Percentiles rank a stretch among this genome's conserved stretches.
These are phyloP conservation scores for Suhomyces bolitotheri DNA, from an alignment of 1,139 yeast species.

Conservation along the genomic window DNA sequence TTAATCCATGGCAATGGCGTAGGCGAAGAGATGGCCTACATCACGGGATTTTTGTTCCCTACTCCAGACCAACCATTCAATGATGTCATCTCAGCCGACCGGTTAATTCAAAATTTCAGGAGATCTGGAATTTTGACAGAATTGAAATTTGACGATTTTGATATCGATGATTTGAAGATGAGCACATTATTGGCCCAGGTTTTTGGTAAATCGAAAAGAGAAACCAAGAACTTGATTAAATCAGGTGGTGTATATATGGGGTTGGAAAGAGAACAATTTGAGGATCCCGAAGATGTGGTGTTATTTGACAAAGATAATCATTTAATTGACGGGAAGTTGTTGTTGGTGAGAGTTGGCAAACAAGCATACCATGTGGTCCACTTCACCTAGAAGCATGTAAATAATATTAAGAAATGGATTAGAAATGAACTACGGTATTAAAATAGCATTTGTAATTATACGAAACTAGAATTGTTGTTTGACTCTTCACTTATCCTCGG, in stretches of 20 bases:
- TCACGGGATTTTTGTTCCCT: slow-evolving; percentile 68
- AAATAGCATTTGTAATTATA: background rate
- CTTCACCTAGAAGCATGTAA: slow-evolving; percentile 20
- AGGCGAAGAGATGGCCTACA: slow-evolving; percentile 64
- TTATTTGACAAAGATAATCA: slow-evolving; percentile 47
- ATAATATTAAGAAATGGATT: too few relatives aligned
- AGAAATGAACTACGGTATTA: background rate
- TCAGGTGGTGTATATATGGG: slow-evolving; percentile 81
- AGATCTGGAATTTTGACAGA: slow-evolving; percentile 58
- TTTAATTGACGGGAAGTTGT: slow-evolving; percentile 58
- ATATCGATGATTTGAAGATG: slow-evolving; percentile 39
- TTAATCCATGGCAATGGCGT: slow-evolving; percentile 81
- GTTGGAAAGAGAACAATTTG: slow-evolving; percentile 53
- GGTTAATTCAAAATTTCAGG: slow-evolving; percentile 58
- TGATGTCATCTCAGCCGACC: slow-evolving; percentile 50
- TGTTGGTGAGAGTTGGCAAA: slow-evolving; percentile 77
- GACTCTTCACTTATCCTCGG: too few relatives aligned
- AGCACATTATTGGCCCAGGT: slow-evolving; percentile 40
- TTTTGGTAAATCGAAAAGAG: slow-evolving; percentile 47
- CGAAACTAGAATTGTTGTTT: too few relatives aligned
- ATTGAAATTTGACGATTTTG: slow-evolving; percentile 37
- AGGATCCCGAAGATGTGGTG: slow-evolving; percentile 51
- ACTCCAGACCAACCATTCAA: slow-evolving; percentile 52
- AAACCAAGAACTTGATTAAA: slow-evolving; percentile 61
- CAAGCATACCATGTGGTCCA: slow-evolving; percentile 60